Percentiles rank a stretch among this genome's conserved stretches.
phyloP scores from a whole-genome alignment of 352 stramenopile genomes.

The Phytophthora melonis region DNA sequence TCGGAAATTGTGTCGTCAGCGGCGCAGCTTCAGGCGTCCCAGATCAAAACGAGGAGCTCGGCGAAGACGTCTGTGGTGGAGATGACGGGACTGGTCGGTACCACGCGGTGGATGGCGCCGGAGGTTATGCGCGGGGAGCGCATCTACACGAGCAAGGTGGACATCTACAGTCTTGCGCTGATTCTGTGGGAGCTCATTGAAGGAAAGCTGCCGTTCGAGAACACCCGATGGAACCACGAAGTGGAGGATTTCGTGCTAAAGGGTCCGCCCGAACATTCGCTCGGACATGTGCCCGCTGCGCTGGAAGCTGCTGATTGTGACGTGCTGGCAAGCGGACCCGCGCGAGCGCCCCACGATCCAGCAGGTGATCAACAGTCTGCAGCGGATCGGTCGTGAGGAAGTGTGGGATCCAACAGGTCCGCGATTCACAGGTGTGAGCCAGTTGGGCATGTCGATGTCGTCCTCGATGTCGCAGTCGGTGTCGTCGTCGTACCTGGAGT shows the following conservation, averaged over 20 bases:
- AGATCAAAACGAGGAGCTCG: conserved; percentile 29
- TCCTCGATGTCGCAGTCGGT: conserved; percentile 55
- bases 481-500: conserved; percentile 57
- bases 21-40: conserved; percentile 54
- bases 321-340: conserved; percentile 89
- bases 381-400: conserved; percentile 84
- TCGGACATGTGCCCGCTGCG: conserved; percentile 76
- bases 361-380: conserved; percentile 85
- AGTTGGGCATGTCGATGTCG: conserved; percentile 57
- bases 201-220: conserved; percentile 83
- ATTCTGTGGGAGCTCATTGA: conserved; percentile 92
- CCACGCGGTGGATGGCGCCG: conserved; percentile 90
- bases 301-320: conserved; percentile 81
- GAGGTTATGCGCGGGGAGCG: conserved; percentile 90
- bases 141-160: conserved; percentile 90
- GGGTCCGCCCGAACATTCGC: conserved; percentile 70
- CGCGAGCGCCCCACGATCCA: conserved; percentile 85
- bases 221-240: conserved; percentile 87
- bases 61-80: conserved; percentile 57
- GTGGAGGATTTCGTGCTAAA: conserved; percentile 86
- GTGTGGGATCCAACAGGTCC: conserved; percentile 69
- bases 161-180: conserved; percentile 90
- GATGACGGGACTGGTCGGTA: conserved; percentile 90
- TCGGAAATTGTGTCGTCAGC: conserved; percentile 86
- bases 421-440: conserved; percentile 66